Evolutionary conservation across 441 rosid species (phyloP).

Genomic region (Viola pubescens): DNA sequence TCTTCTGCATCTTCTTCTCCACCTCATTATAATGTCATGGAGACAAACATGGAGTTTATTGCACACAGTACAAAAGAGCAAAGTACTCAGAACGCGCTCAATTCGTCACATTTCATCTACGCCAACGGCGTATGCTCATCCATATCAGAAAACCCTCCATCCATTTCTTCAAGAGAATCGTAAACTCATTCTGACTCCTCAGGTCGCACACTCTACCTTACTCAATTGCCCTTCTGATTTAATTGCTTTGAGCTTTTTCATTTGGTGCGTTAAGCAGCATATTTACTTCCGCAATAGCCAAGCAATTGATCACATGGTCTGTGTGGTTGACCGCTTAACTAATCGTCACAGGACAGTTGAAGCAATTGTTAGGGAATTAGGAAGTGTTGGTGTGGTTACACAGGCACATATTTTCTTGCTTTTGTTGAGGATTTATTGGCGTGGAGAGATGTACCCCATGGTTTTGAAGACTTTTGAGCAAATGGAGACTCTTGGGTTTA

Average conservation of each 20-base stretch:
- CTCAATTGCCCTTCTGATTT: constrained; percentile 47
- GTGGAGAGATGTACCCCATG: constrained; percentile 39
- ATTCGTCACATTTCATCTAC: constrained; percentile 14
- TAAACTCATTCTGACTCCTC: constrained; percentile 32
- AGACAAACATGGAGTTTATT: constrained; percentile 30
- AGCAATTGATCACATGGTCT: constrained; percentile 44
- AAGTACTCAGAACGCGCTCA: constrained; percentile 18
- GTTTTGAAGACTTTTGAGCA: constrained; percentile 43
- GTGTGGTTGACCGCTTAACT: constrained; percentile 35
- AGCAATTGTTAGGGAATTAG: constrained; percentile 35
- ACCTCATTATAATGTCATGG: constrained; percentile 14
- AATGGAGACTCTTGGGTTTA: constrained; percentile 45
- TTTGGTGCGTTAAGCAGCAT: constrained; percentile 50
- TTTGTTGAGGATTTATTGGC: constrained; percentile 65
- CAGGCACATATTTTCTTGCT: constrained; percentile 50
- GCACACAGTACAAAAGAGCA: constrained; percentile 6
- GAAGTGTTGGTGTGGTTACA: constrained; percentile 30
- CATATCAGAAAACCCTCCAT: constrained; percentile 4
- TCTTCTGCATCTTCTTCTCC: neutral
- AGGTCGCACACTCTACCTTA: constrained; percentile 36
- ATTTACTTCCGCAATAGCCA: constrained; percentile 43
- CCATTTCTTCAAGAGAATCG: constrained; percentile 8
- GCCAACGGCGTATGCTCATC: constrained; percentile 6
- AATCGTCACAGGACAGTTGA: constrained; percentile 22
- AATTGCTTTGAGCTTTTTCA: constrained; percentile 47